Base-by-base conservation (phyloP, 73 alveolate species). In the Paramecium primaurelia region DNA sequence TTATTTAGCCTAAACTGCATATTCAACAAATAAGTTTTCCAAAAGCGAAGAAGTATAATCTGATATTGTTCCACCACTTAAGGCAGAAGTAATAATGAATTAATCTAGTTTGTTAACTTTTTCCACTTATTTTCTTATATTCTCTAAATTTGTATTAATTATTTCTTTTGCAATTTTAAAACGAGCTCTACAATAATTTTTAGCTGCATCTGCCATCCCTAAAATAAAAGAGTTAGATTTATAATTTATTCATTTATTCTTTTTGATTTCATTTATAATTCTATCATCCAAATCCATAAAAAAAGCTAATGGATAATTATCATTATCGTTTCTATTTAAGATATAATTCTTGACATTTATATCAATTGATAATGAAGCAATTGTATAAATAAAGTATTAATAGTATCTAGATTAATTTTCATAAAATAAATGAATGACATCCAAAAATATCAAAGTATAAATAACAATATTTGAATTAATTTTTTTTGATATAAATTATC, bases 1-100 rank as follows among this genome's bases (percentile, higher is more conserved):
- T 58, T 58, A 3, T 58, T 6, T 25, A 16, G 12, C 16, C 16
- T 40, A 7, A 4, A 1, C 16, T 58, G 59, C 71, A 44, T 88
- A 88, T 22, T 88, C 93, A 54, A 69, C 93, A 42, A 59, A 22
- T n/a, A 88, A 36, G 26, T 75, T 68, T 14, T 36, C 71, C 8
- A 71, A 22, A n/a, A 88, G 58, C 20, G 71, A 47, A 42, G 93
- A 44, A 18, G 58, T 54, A 73, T 68, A 64, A 28, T 89, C 93
- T 38, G 89, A 64, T 28, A 84, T 89, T 22, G 93, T 87, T 6
- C 93, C 93, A 25, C 93, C 93, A 34, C 71, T 77, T n/a, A 87
- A 10, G 37, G 89, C 44, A 10, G 59, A 47, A 9, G 88, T 60
- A 42, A 87, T 47, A 64, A 64, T 30, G 71, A 87, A 69, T 16